Evolutionary conservation across 2,329 filamentous ascomycete species (phyloP).

Genomic region (Colletotrichum costaricense): DNA sequence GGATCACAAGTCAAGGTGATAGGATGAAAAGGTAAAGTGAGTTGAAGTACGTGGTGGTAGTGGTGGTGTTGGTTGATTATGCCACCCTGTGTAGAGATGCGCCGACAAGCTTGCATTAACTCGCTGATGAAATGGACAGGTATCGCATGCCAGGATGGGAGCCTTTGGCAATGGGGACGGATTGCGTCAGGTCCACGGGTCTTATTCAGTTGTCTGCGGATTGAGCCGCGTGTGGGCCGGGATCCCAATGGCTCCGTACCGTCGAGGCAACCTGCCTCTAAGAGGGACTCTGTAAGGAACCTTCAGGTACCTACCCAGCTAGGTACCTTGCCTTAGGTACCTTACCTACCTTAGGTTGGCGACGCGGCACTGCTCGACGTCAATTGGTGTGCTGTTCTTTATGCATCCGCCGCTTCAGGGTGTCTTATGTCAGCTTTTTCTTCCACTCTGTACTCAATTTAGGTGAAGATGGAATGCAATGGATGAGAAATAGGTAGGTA

Average conservation of each 20-base stretch:
- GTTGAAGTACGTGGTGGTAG: not conserved
- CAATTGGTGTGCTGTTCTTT: not conserved
- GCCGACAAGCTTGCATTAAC: constrained; percentile 9
- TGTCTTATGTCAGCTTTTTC: not conserved
- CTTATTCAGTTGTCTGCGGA: constrained; percentile 3
- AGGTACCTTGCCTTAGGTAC: too few relatives aligned
- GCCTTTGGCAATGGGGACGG: not conserved
- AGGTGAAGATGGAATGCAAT: not conserved
- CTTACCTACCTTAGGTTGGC: not conserved
- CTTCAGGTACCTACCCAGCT: not conserved
- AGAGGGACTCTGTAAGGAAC: too few relatives aligned
- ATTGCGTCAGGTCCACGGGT: constrained; percentile 13
- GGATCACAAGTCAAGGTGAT: not conserved
- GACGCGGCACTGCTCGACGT: not conserved
- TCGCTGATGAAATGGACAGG: constrained; percentile 23
- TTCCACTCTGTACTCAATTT: not conserved
- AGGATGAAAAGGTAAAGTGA: not conserved
- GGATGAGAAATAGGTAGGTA: not conserved
- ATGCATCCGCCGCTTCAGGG: not conserved
- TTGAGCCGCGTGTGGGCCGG: constrained; percentile 22
- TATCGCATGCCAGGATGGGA: constrained; percentile 5
- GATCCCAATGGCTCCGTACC: not conserved
- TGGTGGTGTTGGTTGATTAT: not conserved
- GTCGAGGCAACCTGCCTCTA: not conserved
- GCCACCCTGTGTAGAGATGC: not conserved